A percentile compares a stretch with the other conserved stretches of the same genome.
phyloP scores from a whole-genome alignment of 2,329 filamentous ascomycete species.

The Davidsoniella eucalypti region DNA sequence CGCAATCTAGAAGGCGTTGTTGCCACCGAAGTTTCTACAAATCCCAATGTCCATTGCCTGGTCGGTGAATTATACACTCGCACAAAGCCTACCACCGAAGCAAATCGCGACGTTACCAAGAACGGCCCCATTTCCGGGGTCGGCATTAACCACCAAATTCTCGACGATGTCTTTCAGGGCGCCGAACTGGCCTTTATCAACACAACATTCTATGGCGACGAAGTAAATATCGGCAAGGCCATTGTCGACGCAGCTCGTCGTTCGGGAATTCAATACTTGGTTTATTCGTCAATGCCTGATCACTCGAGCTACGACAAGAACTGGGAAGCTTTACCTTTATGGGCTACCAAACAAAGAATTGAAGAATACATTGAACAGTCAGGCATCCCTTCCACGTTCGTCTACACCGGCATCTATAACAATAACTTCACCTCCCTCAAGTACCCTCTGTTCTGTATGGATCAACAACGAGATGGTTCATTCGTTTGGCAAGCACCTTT shows the following conservation, averaged over 20 bases:
- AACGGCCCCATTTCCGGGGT: slow-evolving; percentile 46
- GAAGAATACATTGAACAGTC: slow-evolving; percentile 81
- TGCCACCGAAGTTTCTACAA: slow-evolving; percentile 64
- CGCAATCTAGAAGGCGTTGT: slow-evolving; percentile 76
- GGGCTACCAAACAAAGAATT: slow-evolving; percentile 82
- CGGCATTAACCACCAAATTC: slow-evolving; percentile 55
- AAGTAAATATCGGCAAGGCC: slow-evolving; percentile 74
- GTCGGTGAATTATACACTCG: slow-evolving; percentile 47
- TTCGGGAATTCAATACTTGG: slow-evolving; percentile 72
- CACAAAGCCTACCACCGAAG: slow-evolving; percentile 29
- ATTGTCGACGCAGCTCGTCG: slow-evolving; percentile 79
- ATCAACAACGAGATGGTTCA: slow-evolving; percentile 65
- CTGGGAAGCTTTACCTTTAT: slow-evolving; percentile 77
- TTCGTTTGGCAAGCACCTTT: slow-evolving; percentile 92
- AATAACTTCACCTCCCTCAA: slow-evolving; percentile 93
- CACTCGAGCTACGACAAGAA: slow-evolving; percentile 60
- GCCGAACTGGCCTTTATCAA: slow-evolving; percentile 92
- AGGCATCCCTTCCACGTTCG: slow-evolving; percentile 72
- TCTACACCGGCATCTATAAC: slow-evolving; percentile 96
- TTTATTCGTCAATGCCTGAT: slow-evolving; percentile 96
- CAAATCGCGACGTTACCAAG: slow-evolving; percentile 46
- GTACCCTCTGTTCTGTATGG: slow-evolving; percentile 93
- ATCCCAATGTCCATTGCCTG: slow-evolving; percentile 58
- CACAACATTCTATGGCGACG: slow-evolving; percentile 92
- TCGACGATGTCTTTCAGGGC: slow-evolving; percentile 64